Evolutionary conservation across 306 rosid genomes (phyloP).

Genomic region (Cucurbita moschata): DNA sequence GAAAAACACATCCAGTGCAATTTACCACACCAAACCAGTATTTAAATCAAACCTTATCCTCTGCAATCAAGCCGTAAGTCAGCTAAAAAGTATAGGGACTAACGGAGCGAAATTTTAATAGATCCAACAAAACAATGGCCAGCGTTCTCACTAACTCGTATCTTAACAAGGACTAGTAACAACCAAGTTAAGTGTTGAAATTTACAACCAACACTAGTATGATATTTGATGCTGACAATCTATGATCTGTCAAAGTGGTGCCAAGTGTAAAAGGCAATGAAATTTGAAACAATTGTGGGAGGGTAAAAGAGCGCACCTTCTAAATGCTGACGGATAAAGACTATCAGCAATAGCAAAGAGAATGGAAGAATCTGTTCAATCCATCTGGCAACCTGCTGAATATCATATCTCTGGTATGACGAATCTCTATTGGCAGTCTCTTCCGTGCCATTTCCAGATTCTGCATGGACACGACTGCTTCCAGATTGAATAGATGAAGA

Average conservation of each 20-base stretch:
- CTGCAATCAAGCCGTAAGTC: neutral
- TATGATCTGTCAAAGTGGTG: neutral
- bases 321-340: slow-evolving; percentile 83
- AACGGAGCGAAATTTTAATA: neutral
- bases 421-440: slow-evolving; percentile 33
- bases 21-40: neutral
- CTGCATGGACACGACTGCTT: slow-evolving; percentile 23
- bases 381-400: slow-evolving; percentile 64
- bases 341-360: slow-evolving; percentile 49
- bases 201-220: neutral
- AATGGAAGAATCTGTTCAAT: slow-evolving; percentile 81
- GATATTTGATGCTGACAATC: neutral
- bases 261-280: neutral
- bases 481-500: slow-evolving; percentile 18
- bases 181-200: neutral
- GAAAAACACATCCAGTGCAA: neutral
- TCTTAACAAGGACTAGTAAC: neutral
- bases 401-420: slow-evolving; percentile 49
- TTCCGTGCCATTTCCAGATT: slow-evolving; percentile 24
- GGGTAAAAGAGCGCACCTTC: slow-evolving; percentile 34
- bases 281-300: neutral
- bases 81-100: neutral
- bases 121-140: neutral
- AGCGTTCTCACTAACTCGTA: neutral
- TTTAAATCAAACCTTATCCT: neutral